Evolutionary conservation across 2,329 filamentous ascomycete genomes (phyloP), one percentile per base, ranked within the genome.

Genomic region (Clarireedia hainanense): DNA sequence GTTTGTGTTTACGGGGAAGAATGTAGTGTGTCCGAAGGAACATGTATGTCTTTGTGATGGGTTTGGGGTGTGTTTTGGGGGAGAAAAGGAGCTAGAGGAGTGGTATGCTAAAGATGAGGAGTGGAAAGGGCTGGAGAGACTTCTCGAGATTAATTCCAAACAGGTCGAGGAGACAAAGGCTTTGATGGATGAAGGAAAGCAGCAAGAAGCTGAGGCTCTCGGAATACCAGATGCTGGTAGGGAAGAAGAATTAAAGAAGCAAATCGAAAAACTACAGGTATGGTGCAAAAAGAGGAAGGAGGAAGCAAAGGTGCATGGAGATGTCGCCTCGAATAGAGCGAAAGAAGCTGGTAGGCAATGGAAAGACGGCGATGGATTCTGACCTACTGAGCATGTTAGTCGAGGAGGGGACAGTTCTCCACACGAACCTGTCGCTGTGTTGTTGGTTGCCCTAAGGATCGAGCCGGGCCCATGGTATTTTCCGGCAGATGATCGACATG

Each of bases 1-100:
- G 66, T 75, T 83, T 59, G 80, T 83, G 10, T 84, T 83, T 62
- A 79, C 79, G 52, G 78, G 80, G 60, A 69, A 76, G 17, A 60
- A 63, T n/a, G 57, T 63, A 5, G 47, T 64, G 14, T 67, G 67
- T 45, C 61, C 65, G 1, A 46, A 52, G 23, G 63, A 66, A 26
- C 59, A 66, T 57, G 40, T 67, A 0, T 69, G 67, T 27, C 65
- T 67, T 47, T 69, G 67, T 52, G 67, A 69, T 60, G 66, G 65
- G 1, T 69, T 61, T 56, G 66, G 67, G 0, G 57, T 69, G 4
- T 69, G 66, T 50, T 65, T 68, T 59, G 67, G 66, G n/a, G 60
- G 60, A 3, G 60, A 64, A 37, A 46, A 59, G 7, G 58, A 67
- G 48, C 67, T 64, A 30, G 27, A 43, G 34, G 39, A 24, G 14